Conservation (phyloP, 441 rosid species). For the Adansonia rubrostipa region DNA sequence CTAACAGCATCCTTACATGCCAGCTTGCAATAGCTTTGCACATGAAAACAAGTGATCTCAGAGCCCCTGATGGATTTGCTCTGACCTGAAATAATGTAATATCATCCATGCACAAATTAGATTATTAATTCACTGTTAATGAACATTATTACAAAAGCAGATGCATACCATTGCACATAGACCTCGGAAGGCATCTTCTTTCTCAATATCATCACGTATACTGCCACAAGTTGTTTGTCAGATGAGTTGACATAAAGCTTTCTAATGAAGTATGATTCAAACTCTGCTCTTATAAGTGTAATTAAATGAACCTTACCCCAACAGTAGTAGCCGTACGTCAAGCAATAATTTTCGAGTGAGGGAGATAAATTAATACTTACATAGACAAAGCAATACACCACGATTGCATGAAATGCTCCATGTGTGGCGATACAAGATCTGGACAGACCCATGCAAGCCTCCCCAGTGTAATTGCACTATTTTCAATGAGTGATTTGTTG, state of each 20-base stretch:
- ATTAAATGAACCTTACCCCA: not conserved
- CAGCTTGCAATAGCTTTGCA: constrained; percentile 97
- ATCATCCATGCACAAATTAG: constrained; percentile 21
- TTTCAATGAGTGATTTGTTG: constrained; percentile 84
- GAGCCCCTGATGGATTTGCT: constrained; percentile 89
- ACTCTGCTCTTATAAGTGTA: not conserved
- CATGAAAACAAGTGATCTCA: constrained; percentile 83
- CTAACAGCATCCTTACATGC: constrained; percentile 65
- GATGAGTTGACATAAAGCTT: not conserved
- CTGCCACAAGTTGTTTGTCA: constrained; percentile 47
- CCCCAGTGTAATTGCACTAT: constrained; percentile 96
- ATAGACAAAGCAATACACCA: constrained; percentile 72
- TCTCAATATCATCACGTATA: constrained; percentile 94
- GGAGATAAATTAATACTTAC: constrained; percentile 31
- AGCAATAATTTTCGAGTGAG: not conserved
- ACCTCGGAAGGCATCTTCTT: constrained; percentile 98
- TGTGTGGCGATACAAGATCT: constrained; percentile 76
- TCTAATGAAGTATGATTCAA: not conserved
- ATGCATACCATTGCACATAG: constrained; percentile 89
- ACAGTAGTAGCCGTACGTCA: not conserved
- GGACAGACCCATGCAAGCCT: constrained; percentile 99
- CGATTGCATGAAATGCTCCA: constrained; percentile 85
- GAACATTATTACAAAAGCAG: constrained; percentile 20
- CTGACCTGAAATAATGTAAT: constrained; percentile 62
- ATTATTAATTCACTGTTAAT: not conserved